Base-by-base conservation (phyloP, 495 filamentous ascomycete species). In the Patellaria atrata region DNA sequence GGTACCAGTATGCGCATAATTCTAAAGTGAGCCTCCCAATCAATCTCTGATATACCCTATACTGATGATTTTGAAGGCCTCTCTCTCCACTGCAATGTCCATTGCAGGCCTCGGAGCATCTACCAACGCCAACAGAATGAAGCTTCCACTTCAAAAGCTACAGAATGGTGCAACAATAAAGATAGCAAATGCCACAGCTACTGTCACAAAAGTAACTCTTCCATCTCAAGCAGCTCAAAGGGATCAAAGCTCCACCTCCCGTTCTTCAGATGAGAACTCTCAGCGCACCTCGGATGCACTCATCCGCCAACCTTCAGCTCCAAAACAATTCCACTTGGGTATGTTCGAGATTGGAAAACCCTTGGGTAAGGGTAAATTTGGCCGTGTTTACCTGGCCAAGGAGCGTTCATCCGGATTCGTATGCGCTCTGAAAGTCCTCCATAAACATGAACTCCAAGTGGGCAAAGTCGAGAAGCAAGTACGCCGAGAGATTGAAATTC, bases 281-380 rank as follows among this genome's bases (percentile, higher is more conserved):
- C 42, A 45, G 30, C 46, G 46, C 12, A 30, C 33, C 40, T 43
- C 52, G 35, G 63, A 65, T 22, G 59, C 58, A 15, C 60, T 77
- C 37, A 73, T 75, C 37, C 65, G 73, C 33, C 72, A 82, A 50
- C 59, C 73, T 30, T 16, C 49, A 10, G 40, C 63, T 28, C 71
- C 75, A 2, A 87, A 79, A 47, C 69, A 84, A 33, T 82, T 89
- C 53, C 84, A 94, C 44, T 75, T 97, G 2, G 85, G 87, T 54
- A 96, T 97, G 89, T 97, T 97, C 51, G 89, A 97, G 50, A 96
- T 97, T 46, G 89, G 89, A 7, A 81, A 86, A 30, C 91, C 89
- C 2, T 63, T 97, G 4, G 89, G 89, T 6, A 97, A 96, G 56
- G 89, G 89, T 35, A 97, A 97, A 57, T 97, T 96, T 51, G 89